Base-by-base conservation (phyloP, 2,329 filamentous ascomycete genomes). In the Ophiostoma pallidulum region DNA sequence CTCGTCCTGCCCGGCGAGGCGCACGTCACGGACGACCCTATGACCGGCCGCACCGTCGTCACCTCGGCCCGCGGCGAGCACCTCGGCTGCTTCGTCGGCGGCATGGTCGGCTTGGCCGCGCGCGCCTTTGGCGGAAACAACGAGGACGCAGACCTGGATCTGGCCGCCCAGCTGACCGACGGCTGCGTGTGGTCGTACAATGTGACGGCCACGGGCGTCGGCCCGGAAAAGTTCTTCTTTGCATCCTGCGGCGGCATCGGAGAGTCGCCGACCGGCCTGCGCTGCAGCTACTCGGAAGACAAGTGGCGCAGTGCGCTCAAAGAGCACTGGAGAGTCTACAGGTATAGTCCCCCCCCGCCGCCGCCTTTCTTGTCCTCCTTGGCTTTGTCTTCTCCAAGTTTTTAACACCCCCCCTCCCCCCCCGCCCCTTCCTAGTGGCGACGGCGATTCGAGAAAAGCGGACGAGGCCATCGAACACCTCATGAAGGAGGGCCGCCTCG, bases 141-240 rank as follows among this genome's bases (percentile, higher is more conserved):
- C 3, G 78, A 82, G 39, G 59, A 72, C 40, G 65, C 71, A 3
- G 78, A 84, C 42, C 60, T 84, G 10, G 66, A 71, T 4, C 63
- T 78, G 24, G 80, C 78, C 1, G 67, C 68, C 44, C 72, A 78
- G 55, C 64, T 84, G 8, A 78, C 78, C 2, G 72, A 82, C 51
- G 79, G 77, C 13, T 84, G 80, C 55, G 70, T 83, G 8, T 84
- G 77, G 75, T 71, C 74, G 1, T 84, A 84, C 59, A 70, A 74
- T 41, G 65, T 65, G 43, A 79, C 73, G 22, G 65, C 66, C 0
- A 73, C 72, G 2, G 78, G 78, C 3, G 73, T 84, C 47, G 80
- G 78, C 61, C 79, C 80, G 0, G 80, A 84, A 57, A 70, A 71
- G 4, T 78, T 75, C 55, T 66, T 65, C 38, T 67, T 72, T n/a